Evolutionary conservation across 2,329 filamentous ascomycete genomes (phyloP).

Genomic region (Stagonosporopsis cucurbitacearum): DNA sequence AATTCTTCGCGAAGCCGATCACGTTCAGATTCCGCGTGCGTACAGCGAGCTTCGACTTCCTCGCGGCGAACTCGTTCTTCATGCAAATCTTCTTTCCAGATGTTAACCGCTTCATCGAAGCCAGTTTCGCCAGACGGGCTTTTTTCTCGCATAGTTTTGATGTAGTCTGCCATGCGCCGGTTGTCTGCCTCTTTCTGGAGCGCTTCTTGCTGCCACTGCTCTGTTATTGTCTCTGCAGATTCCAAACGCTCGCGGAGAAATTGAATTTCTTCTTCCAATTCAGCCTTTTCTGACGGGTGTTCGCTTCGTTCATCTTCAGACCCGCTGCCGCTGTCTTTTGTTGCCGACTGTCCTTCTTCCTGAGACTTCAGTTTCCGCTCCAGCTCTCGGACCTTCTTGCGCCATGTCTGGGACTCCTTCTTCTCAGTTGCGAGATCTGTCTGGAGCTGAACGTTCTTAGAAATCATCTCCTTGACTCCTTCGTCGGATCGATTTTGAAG

Average conservation of each 20-base stretch:
- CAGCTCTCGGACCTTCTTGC: conserved; percentile 81
- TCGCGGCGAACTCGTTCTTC: conserved; percentile 89
- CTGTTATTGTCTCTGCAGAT: conserved; percentile 81
- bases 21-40: conserved; percentile 90
- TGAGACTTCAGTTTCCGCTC: conserved; percentile 76
- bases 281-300: conserved; percentile 64
- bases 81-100: conserved; percentile 94
- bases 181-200: conserved; percentile 84
- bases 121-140: conserved; percentile 47
- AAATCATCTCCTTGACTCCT: conserved; percentile 96
- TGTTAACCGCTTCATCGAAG: conserved; percentile 63
- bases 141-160: conserved; percentile 66
- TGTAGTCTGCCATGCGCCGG: conserved; percentile 81
- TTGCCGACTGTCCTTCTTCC: conserved; percentile 57
- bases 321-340: conserved; percentile 51
- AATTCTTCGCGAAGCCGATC: conserved; percentile 83
- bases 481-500: conserved; percentile 94
- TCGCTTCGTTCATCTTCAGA: conserved; percentile 62
- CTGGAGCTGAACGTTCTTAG: conserved; percentile 94
- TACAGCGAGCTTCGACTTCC: conserved; percentile 83
- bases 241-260: conserved; percentile 87
- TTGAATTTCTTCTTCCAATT: conserved; percentile 83
- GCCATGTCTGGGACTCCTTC: conserved; percentile 85
- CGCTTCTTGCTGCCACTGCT: conserved; percentile 78
- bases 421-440: conserved; percentile 87